Conservation (phyloP, 2,329 filamentous ascomycete species). For the Fusarium verticillioides region DNA sequence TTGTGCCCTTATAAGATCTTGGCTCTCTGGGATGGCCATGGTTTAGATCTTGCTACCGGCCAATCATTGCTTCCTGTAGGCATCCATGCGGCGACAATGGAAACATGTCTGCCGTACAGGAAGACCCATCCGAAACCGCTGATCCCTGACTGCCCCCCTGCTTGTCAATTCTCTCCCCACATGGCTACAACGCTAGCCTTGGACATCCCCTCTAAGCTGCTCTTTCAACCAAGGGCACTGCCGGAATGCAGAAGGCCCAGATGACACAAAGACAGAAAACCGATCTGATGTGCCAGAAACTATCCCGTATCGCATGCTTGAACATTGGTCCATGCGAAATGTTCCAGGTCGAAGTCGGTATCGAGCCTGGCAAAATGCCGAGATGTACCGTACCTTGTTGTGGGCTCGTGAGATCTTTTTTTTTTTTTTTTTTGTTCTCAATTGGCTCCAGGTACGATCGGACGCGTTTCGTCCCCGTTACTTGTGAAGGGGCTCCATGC, state of each 20-base stretch:
- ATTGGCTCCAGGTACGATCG: constrained; percentile 44
- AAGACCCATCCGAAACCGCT: constrained; percentile 43
- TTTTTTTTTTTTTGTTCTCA: constrained; percentile 1
- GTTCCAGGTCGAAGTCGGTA: background rate
- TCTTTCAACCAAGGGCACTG: constrained; percentile 22
- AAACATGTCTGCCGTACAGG: constrained; percentile 45
- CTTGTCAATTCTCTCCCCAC: constrained; percentile 44
- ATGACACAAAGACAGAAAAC: constrained; percentile 10
- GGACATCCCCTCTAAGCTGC: constrained; percentile 28
- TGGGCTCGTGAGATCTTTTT: constrained; percentile 35
- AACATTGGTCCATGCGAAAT: background rate
- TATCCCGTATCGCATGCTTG: constrained; percentile 18
- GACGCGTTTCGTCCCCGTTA: constrained; percentile 34
- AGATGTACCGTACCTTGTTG: constrained; percentile 23
- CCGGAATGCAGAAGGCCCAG: constrained; percentile 7
- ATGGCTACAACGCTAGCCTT: constrained; percentile 35
- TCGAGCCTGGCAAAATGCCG: constrained; percentile 30
- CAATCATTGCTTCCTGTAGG: constrained; percentile 36
- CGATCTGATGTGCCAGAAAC: constrained; percentile 1
- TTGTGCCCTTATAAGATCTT: constrained; percentile 28
- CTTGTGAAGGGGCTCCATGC: constrained; percentile 41
- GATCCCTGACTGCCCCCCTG: constrained; percentile 37
- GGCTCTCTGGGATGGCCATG: constrained; percentile 32
- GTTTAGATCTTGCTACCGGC: constrained; percentile 27
- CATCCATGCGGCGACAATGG: constrained; percentile 46